A percentile compares a stretch with the other conserved stretches of the same genome.
Conservation (phyloP, 2,329 filamentous ascomycete species). For the Cercospora berteroae region DNA sequence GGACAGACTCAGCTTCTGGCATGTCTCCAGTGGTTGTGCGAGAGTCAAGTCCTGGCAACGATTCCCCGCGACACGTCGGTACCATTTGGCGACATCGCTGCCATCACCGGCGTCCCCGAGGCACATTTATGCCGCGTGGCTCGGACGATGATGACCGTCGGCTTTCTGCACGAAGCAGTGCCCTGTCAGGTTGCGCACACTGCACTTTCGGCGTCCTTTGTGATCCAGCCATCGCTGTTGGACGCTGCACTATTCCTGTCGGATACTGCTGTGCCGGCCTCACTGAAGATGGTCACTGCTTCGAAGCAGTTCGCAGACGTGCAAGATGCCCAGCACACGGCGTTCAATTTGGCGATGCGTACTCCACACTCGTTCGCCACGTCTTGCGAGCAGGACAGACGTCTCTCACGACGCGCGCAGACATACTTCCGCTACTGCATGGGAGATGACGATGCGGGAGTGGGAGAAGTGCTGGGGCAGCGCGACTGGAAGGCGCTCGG, state of each 20-base stretch:
- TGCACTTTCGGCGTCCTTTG: not conserved
- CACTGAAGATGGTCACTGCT: not conserved
- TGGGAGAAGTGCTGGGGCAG: not conserved
- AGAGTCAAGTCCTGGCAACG: constrained; percentile 48
- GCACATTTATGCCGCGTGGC: not conserved
- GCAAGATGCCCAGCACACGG: not conserved
- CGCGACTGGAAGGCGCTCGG: not conserved
- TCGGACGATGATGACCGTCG: not conserved
- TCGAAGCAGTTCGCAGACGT: not conserved
- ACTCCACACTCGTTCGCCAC: not conserved
- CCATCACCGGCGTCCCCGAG: constrained; percentile 45
- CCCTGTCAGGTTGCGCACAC: not conserved
- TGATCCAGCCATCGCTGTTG: not conserved
- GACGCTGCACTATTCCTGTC: not conserved
- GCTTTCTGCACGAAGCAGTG: not conserved
- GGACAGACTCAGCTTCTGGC: constrained; percentile 37
- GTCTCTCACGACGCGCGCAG: not conserved
- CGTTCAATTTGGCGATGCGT: not conserved
- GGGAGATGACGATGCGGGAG: not conserved
- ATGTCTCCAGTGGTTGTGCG: constrained; percentile 46
- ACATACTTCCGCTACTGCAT: not conserved
- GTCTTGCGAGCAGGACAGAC: not conserved
- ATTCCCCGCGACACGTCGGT: constrained; percentile 44
- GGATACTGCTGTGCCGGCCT: not conserved
- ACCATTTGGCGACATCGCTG: constrained; percentile 43